Evolutionary conservation across 2,329 filamentous ascomycete genomes (phyloP), one percentile per base, ranked within the genome.

Genomic region (Aspergillus tamarii): DNA sequence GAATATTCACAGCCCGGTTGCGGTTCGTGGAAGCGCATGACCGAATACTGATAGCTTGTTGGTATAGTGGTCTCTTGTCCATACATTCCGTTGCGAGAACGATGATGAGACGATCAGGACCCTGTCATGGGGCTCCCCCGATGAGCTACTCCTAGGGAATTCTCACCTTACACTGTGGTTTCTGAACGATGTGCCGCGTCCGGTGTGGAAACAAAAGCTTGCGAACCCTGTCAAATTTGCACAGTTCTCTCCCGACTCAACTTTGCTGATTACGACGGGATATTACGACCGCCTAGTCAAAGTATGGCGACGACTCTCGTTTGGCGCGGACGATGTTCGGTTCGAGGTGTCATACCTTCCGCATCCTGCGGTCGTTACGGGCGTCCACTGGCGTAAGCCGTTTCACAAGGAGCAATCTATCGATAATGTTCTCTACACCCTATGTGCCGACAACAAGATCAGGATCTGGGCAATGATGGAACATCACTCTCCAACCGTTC

Each of bases 301-400:
- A 80, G 87, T 98, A 71, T 99, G 96, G 95, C 88, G 93, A 67
- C 87, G 94, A 59, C 82, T 96, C 28, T 91, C 91, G 10, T 97
- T 94, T 74, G 93, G 93, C 16, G 86, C 88, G 0, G 90, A 93
- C 63, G 91, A 96, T 69, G 90, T 93, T 45, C 86, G 91, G 62
- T 98, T 98, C 78, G 94, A 98, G 72, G 89, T 96, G 71, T 89
- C 89, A 32, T 98, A 98, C 77, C 87, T 99, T 1, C 84, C 89
- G n/a, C 95, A 99, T 75, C 92, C 93, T 1, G 84, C 87, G 30
- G 80, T 89, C 0, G 88, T 99, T n/a, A 94, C 92, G 3, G 88
- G 87, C 64, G 80, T 97, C 64, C 89, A 94, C 75, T 99, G 96
- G 96, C 89, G 92, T 54, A 87, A 88, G 66, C 92, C 92, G 7